Evolutionary conservation across 192 early-diverging fungal species (phyloP).

Genomic region (Jimgerdemannia flammicorona): DNA sequence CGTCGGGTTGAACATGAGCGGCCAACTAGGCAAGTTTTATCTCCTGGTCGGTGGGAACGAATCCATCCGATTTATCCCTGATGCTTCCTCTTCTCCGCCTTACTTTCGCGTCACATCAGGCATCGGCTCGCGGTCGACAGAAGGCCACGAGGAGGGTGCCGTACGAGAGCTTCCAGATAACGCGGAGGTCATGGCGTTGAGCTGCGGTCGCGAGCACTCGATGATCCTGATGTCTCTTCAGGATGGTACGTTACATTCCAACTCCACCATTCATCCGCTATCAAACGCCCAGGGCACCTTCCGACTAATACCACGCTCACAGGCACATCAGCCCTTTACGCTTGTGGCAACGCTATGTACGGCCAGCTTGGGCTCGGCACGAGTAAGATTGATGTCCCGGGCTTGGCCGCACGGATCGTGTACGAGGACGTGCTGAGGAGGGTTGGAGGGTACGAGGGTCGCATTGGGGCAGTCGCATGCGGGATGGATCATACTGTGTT

Average conservation of each 20-base stretch:
- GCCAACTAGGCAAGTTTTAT: constrained; percentile 16
- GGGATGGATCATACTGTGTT: constrained; percentile 68
- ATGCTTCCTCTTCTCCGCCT: too few relatives aligned
- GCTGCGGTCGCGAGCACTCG: constrained; percentile 68
- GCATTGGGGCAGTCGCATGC: constrained; percentile 53
- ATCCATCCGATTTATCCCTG: too few relatives aligned
- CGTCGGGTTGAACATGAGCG: constrained; percentile 27
- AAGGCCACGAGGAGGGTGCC: not conserved
- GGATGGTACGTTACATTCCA: not conserved
- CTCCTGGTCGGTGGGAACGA: not conserved
- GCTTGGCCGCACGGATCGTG: constrained; percentile 10
- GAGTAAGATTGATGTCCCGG: constrained; percentile 25
- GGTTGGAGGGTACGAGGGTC: constrained; percentile 23
- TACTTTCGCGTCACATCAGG: not conserved
- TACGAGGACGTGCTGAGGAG: constrained; percentile 17
- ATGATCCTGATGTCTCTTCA: constrained; percentile 39
- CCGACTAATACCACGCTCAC: not conserved
- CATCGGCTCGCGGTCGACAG: not conserved
- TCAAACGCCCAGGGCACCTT: not conserved
- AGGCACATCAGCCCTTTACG: constrained; percentile 26
- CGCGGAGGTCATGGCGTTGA: constrained; percentile 13
- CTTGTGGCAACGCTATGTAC: constrained; percentile 65
- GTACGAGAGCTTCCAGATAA: not conserved
- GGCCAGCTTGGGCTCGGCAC: constrained; percentile 60
- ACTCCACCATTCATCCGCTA: not conserved